These are phyloP conservation scores for Chaetomium sp. DNA, from an alignment of 2,329 filamentous ascomycete genomes.

Conservation along the genomic window DNA sequence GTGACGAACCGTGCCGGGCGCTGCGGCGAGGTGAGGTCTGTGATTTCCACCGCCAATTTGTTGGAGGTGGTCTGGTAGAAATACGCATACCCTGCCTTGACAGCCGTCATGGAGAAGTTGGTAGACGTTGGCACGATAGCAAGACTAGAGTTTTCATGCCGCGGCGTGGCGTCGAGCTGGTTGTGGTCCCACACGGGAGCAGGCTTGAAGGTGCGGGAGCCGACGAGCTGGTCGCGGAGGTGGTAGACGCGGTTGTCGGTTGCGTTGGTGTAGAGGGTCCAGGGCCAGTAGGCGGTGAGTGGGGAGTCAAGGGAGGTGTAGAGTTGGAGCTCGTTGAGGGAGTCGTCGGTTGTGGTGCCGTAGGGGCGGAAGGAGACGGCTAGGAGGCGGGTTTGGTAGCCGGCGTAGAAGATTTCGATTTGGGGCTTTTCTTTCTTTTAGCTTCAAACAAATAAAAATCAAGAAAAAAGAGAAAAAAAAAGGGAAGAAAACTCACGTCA, in stretches of 20 bases:
- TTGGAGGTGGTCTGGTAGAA: slow-evolving; percentile 11
- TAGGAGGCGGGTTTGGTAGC: slow-evolving; percentile 6
- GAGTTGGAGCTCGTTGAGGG: slow-evolving; percentile 3
- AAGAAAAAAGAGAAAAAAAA: neutral
- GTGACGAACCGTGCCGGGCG: neutral
- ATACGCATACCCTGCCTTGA: slow-evolving; percentile 16
- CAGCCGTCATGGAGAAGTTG: slow-evolving; percentile 7
- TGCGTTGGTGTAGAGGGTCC: slow-evolving; percentile 13
- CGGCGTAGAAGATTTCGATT: slow-evolving; percentile 15
- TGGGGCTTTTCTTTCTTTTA: slow-evolving; percentile 10
- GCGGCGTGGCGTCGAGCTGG: neutral
- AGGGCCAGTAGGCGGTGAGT: slow-evolving; percentile 19
- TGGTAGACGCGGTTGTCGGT: slow-evolving; percentile 6
- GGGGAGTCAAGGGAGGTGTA: slow-evolving; percentile 5
- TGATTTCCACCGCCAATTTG: slow-evolving; percentile 1
- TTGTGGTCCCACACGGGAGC: neutral
- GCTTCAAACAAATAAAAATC: too few relatives aligned
- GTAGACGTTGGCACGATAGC: slow-evolving; percentile 15
- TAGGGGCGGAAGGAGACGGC: slow-evolving; percentile 13
- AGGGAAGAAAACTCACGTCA: neutral
- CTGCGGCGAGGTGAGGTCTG: slow-evolving; percentile 1
- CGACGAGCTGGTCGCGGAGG: slow-evolving; percentile 11
- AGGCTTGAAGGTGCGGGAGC: neutral
- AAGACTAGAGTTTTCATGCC: neutral
- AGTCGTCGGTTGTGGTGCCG: neutral